Base-by-base conservation (phyloP, 2,329 filamentous ascomycete genomes). In the Cercospora zeina region DNA sequence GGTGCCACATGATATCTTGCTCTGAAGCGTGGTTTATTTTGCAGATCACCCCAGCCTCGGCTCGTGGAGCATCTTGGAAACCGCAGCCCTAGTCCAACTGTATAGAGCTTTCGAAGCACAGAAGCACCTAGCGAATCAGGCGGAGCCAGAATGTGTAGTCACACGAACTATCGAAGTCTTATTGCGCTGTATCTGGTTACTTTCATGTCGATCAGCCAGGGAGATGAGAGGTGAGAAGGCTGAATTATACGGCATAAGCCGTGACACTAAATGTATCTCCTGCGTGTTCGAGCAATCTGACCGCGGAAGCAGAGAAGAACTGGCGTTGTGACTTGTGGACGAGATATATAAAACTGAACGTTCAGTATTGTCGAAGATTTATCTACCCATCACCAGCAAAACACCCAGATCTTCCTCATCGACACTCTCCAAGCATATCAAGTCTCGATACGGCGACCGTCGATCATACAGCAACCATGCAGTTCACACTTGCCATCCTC, bases 1-100 rank as follows among this genome's bases (percentile, higher is more conserved):
- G 54, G 54, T 45, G 21, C 21, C 21, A 45, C 34, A 27, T 24
- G 14, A 56, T 30, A 42, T 21, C 21, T 56, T 19, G 13, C 54
- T 56, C 14, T 4, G 6, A 56, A 56, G 7, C 24, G 34, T 45
- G 7, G 16, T 14, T 19, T 54, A 56, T 45, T n/a, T 24, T 8
- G 54, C 27, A 45, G 54, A 56, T 56, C 54, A 30, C 34, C 11
- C 24, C 34, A 56, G 54, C 54, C 54, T 56, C 54, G 54, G 54
- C 54, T 56, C 24, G 19, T 56, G 36, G 24, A 7, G 6, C 5
- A 55, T 39, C n/a, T 16, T 30, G 11, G 2, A 19, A 1, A 45
- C 11, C n/a, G 21, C 36, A 56, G n/a, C 34, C 34, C n/a, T 45
- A 42, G 49, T 10, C 49, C 45, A 10, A 30, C 19, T 42, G 34